Conservation (phyloP, 2,329 filamentous ascomycete genomes). For the Furcasterigmium sp. region DNA sequence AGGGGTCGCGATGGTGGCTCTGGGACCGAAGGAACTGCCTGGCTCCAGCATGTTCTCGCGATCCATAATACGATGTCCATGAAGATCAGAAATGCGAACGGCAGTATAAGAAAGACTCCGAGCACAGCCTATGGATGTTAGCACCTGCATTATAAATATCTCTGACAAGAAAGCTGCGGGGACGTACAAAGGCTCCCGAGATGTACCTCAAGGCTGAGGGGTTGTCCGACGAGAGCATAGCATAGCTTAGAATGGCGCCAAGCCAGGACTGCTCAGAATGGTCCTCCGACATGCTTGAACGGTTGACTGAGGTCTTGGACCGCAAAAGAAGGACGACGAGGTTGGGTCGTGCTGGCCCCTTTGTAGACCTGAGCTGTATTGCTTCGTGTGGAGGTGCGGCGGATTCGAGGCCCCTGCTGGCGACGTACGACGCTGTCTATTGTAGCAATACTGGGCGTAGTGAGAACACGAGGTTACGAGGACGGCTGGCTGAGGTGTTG, state of each 20-base stretch:
- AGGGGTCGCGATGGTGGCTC: no score
- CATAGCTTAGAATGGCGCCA: slow-evolving; percentile 7
- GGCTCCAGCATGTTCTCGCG: slow-evolving; percentile 35
- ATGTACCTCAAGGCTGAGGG: slow-evolving; percentile 29
- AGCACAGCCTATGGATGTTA: slow-evolving; percentile 36
- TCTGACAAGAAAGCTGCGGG: slow-evolving; percentile 25
- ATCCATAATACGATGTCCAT: slow-evolving; percentile 50
- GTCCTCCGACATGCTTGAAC: slow-evolving; percentile 17
- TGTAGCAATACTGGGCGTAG: no score
- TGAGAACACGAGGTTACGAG: no score
- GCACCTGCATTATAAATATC: slow-evolving; percentile 29
- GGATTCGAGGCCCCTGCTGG: no score
- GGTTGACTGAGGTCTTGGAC: no score
- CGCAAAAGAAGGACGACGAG: no score
- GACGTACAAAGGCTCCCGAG: slow-evolving; percentile 32
- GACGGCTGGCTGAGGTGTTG: no score
- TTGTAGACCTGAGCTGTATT: no score
- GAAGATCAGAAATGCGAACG: slow-evolving; percentile 39
- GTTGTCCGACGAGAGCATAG: slow-evolving; percentile 9
- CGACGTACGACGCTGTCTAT: no score
- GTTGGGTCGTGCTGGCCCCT: no score
- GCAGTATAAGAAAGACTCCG: slow-evolving; percentile 40
- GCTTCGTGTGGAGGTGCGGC: no score
- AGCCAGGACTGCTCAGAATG: slow-evolving; percentile 16
- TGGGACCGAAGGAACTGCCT: not conserved